Evolutionary conservation across 192 early-diverging fungal genomes (phyloP), one percentile per base, ranked within the genome.

Genomic region (Backusella australiensis): DNA sequence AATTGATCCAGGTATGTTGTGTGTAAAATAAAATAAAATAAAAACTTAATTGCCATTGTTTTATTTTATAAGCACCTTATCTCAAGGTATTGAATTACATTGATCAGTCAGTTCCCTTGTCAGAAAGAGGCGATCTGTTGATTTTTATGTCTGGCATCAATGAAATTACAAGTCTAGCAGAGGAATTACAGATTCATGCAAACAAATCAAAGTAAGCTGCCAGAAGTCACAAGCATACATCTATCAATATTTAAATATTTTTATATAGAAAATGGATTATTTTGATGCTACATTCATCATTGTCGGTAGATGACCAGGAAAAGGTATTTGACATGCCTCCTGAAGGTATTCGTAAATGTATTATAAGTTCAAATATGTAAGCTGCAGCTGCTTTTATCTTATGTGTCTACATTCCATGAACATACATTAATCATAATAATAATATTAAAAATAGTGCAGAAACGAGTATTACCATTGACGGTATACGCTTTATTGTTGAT

Each of bases 401-500:
- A 56, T 56, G 8, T 38, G 8, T 69, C 4, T 69, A 44, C 42
- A 35, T 69, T 35, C 15, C 19, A 21, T 34, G 9, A 67, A 41
- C 42, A 32, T 46, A 63, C 12, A 34, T 39, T 67, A 71, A 26
- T 32, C 32, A 32, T 32, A 32, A 32, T 32, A 32, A 32, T 32
- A 32, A 32, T 32, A 32, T 3, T 32, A 66, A 68, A 34, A 68
- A 68, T 19, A 84, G 75, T 67, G 76, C 82, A 21, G 84, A 85
- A 38, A 85, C 84, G 34, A 85, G 83, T 74, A 77, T 83, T 32
- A 85, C 85, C 6, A 85, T 86, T 65, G 89, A 93, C 68, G 90
- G 89, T n/a, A 89, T 93, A 15, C 79, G 91, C 4, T 92, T 92
- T 75, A 88, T 92, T 70, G 80, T 93, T 32, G 91, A 92, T 75